Evolutionary conservation across 2,329 filamentous ascomycete genomes (phyloP).

Genomic region (Shiraia bambusicola): DNA sequence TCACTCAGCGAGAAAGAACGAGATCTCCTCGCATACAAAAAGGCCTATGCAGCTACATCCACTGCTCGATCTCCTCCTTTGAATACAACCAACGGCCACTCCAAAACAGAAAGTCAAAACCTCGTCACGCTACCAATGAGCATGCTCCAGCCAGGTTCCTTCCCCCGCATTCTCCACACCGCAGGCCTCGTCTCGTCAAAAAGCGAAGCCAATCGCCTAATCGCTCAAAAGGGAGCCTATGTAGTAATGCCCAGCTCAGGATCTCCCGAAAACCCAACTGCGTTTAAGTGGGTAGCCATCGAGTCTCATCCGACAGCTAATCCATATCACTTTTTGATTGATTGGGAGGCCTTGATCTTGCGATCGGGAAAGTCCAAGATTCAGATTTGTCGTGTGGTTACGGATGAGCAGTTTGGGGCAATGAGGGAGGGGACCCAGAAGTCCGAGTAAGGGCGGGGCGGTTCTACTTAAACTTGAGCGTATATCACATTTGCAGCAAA

Average conservation of each 20-base stretch:
- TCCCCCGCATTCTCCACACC: conserved; percentile 61
- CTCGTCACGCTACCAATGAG: conserved; percentile 62
- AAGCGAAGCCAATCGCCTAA: conserved; percentile 61
- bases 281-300: conserved; percentile 64
- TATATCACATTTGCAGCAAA: no score
- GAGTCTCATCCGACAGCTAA: conserved; percentile 60
- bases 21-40: conserved; percentile 27
- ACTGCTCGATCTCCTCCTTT: conserved; percentile 11
- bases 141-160: conserved; percentile 57
- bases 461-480: no score
- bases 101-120: conserved; percentile 52
- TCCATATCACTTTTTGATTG: conserved; percentile 61
- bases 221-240: conserved; percentile 59
- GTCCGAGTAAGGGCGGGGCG: no score
- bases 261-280: conserved; percentile 39
- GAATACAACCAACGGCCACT: conserved; percentile 14
- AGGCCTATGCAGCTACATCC: conserved; percentile 23
- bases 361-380: conserved; percentile 63
- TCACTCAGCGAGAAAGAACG: conserved; percentile 13
- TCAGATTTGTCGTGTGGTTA: conserved; percentile 57
- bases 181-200: conserved; percentile 59
- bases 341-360: conserved; percentile 57
- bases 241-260: conserved; percentile 52
- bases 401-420: conserved; percentile 55
- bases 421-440: conserved; percentile 13